Evolutionary conservation across 495 filamentous ascomycete species (phyloP), one percentile per base, ranked within the genome.

Genomic region (Cudoniella acicularis): DNA sequence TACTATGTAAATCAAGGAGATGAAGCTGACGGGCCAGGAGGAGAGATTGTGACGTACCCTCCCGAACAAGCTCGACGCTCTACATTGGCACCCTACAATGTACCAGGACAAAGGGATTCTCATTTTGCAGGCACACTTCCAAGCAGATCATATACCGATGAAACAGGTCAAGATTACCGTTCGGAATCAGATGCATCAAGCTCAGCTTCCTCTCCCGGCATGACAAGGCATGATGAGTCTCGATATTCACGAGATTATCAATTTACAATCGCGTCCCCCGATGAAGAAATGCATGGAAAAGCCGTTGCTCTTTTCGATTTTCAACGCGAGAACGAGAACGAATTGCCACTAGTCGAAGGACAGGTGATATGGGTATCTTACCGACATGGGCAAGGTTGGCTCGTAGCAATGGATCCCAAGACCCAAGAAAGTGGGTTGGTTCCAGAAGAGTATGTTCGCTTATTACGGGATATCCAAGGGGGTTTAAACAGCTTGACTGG

Each of bases 291-390:
- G 90, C 91, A 96, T 68, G 93, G 93, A 43, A 96, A 96, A 67
- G 93, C 93, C 36, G 90, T 98, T 21, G 95, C 94, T 3, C 79
- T 98, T 11, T 98, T 95, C 67, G 91, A 96, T 70, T 98, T 98
- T 70, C 84, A 85, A 52, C 83, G 91, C 23, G 94, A 98, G 70
- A 96, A 98, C 67, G 91, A 96, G 67, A 98, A 96, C 64, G 94
- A 98, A 73, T 81, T 98, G 13, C 92, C 91, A 16, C 76, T 98
- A 18, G 85, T 87, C 0, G 94, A 98, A 72, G 95, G 95, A 27
- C 94, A 98, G 67, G 88, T 97, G 54, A 96, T 98, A 46, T 92
- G 92, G 81, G 92, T 98, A 42, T 93, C 90, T 10, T 98, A 96
- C 69, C 80, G 94, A 26, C 92, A 98, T 70, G 92, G 92, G 18